Percentiles rank a stretch among this genome's conserved stretches.
Conservation (phyloP, 1,284 basidiomycete genomes). For the Leccinum pachyderme region DNA sequence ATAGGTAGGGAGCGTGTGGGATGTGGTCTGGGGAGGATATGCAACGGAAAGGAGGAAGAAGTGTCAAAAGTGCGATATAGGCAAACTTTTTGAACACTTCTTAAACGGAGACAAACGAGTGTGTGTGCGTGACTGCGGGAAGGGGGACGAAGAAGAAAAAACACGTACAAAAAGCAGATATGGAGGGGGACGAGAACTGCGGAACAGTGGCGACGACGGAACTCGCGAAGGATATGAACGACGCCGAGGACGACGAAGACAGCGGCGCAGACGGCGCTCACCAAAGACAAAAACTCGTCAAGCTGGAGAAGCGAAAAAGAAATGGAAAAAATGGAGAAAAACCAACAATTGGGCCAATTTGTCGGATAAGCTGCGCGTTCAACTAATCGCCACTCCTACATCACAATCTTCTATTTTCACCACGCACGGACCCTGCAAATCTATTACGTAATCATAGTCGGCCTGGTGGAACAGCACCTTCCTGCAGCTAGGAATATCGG, state of each 20-base stretch:
- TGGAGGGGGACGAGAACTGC: constrained; percentile 14
- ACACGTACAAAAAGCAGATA: constrained; percentile 51
- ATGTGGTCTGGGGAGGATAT: constrained; percentile 27
- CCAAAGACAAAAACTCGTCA: constrained; percentile 8
- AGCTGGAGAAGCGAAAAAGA: constrained; percentile 17
- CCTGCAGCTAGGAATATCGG: too few species aligned
- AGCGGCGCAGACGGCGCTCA: constrained; percentile 23
- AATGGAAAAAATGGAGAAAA: constrained; percentile 12
- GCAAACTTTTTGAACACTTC: constrained; percentile 29
- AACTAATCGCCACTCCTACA: constrained; percentile 5
- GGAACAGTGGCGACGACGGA: not conserved
- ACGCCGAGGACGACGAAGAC: constrained; percentile 20
- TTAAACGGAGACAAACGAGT: constrained; percentile 31
- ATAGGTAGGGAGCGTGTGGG: constrained; percentile 33
- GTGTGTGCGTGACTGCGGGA: constrained; percentile 19
- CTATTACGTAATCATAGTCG: constrained; percentile 12
- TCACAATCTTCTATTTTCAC: constrained; percentile 14
- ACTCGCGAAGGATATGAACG: not conserved
- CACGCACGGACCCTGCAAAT: constrained; percentile 31
- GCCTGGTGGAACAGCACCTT: too few species aligned
- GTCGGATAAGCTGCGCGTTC: not conserved
- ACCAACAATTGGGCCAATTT: constrained; percentile 1
- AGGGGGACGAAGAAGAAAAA: constrained; percentile 36
- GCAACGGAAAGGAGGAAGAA: constrained; percentile 23
- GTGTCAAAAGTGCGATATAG: constrained; percentile 28